phyloP scores from a whole-genome alignment of 148 eudicot genomes.

The Silene uniflora region DNA sequence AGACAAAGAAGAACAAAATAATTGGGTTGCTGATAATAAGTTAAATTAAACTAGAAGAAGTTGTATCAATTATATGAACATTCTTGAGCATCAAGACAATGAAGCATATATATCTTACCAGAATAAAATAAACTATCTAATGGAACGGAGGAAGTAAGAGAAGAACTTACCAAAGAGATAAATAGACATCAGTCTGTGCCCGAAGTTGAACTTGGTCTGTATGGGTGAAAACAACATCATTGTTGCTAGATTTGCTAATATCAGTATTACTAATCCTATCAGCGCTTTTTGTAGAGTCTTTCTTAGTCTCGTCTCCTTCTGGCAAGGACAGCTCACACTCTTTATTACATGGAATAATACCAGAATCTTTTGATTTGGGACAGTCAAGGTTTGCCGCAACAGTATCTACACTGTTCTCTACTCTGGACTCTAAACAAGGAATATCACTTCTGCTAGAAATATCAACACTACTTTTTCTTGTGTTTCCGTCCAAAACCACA shows the following conservation, averaged over 20 bases:
- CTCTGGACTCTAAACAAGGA: conserved; percentile 21
- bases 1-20: no score
- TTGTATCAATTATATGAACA: no score
- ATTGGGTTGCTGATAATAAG: no score
- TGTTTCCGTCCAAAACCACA: conserved; percentile 21
- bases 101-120: no score
- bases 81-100: no score
- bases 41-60: no score
- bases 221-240: no score
- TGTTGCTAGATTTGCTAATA: conserved; percentile 1
- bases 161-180: no score
- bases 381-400: conserved; percentile 22
- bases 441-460: conserved; percentile 14
- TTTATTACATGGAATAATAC: conserved; percentile 9
- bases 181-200: no score
- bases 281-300: not conserved
- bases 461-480: conserved; percentile 16
- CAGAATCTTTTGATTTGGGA: conserved; percentile 5
- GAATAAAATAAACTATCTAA: no score
- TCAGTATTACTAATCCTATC: conserved; percentile 11
- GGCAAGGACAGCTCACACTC: conserved; percentile 21
- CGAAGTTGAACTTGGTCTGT: no score
- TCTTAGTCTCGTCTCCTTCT: conserved; percentile 24
- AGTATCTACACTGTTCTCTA: conserved; percentile 17
- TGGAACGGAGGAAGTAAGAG: no score